These are phyloP conservation scores for Botrytis porri DNA, from an alignment of 2,329 filamentous ascomycete genomes.

Conservation along the genomic window DNA sequence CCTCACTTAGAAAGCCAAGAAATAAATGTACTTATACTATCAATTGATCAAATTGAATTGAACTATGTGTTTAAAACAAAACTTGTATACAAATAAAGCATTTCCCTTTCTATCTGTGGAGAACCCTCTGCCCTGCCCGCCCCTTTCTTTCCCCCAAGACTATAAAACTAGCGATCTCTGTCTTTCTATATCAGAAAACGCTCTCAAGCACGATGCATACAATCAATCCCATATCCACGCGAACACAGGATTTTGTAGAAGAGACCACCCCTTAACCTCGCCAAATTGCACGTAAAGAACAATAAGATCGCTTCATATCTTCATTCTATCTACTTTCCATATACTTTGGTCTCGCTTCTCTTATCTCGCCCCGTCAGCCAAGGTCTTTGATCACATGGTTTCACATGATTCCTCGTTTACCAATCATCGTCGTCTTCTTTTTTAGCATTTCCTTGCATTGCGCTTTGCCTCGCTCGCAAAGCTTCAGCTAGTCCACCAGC, in stretches of 20 bases:
- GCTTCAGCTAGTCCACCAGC: constrained; percentile 75
- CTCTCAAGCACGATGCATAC: neutral
- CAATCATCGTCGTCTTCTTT: constrained; percentile 39
- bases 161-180: neutral
- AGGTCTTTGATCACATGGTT: neutral
- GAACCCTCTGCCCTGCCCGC: neutral
- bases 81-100: constrained; percentile 16
- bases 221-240: neutral
- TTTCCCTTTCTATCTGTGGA: constrained; percentile 6
- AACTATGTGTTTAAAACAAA: constrained; percentile 11
- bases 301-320: neutral
- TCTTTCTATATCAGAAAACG: constrained; percentile 7
- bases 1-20: neutral
- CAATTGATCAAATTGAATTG: neutral
- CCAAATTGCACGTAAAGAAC: neutral
- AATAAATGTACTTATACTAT: constrained; percentile 8
- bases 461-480: constrained; percentile 71
- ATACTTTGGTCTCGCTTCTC: neutral
- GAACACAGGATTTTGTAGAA: neutral
- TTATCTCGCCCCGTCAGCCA: neutral
- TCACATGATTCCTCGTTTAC: constrained; percentile 23
- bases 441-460: constrained; percentile 54
- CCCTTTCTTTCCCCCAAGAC: neutral
- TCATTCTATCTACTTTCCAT: constrained; percentile 10
- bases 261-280: neutral